Evolutionary conservation across 2,329 filamentous ascomycete genomes (phyloP).

Genomic region (Karstenula rhodostoma): DNA sequence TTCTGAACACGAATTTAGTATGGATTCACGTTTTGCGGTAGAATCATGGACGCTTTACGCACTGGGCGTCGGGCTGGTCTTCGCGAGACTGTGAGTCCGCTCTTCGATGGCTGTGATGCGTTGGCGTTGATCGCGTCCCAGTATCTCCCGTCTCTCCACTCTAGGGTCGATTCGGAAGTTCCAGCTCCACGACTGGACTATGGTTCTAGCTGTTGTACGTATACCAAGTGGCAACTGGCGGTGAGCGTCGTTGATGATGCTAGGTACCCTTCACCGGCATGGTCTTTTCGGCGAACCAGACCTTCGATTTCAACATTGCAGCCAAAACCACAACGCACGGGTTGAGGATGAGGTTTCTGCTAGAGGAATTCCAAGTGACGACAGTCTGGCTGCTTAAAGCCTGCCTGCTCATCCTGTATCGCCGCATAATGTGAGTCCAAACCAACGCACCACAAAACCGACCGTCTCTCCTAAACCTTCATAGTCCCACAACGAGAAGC

Average conservation of each 20-base stretch:
- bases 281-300: neutral
- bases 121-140: neutral
- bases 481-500: no score
- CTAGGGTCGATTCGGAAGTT: neutral
- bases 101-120: no score
- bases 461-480: no score
- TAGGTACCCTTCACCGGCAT: neutral
- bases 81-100: no score
- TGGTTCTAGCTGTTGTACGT: neutral
- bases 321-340: no score
- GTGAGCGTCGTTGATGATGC: neutral
- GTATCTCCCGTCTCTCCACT: constrained; percentile 1
- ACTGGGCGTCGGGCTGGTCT: no score
- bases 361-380: constrained; percentile 38
- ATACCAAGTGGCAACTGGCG: no score
- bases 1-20: no score
- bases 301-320: neutral
- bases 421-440: constrained; percentile 41
- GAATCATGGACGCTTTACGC: no score
- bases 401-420: constrained; percentile 38
- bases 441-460: constrained; percentile 13
- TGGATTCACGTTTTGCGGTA: no score
- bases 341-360: constrained; percentile 30
- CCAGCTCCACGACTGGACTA: constrained; percentile 3
- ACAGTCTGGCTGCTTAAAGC: constrained; percentile 39